Evolutionary conservation across 1,284 basidiomycete genomes (phyloP), one percentile per base, ranked within the genome.

Genomic region (Rhodotorula sp.): DNA sequence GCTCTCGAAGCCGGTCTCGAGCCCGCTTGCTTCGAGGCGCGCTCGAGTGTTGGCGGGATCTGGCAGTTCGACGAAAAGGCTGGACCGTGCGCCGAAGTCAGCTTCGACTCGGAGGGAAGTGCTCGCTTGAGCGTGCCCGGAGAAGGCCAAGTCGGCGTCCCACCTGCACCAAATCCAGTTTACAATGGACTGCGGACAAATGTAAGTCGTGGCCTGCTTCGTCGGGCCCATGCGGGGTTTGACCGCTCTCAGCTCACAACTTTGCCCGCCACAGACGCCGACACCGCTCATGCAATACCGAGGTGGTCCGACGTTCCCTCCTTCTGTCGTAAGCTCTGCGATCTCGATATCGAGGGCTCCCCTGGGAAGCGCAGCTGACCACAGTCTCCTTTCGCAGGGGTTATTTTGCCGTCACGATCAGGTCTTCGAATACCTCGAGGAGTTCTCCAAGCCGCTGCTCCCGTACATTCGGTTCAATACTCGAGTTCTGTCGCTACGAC

Each of bases 361-460:
- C 14, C 31, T 28, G 23, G 12, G 38, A 10, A 43, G 38, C 38
- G 38, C 38, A 43, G 12, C 38, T 43, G 14, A 43, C 38, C 38
- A n/a, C 7, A 14, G 19, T 15, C n/a, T 5, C 23, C 38, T 15
- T 21, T 1, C 28, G 12, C 56, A 72, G 71, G n/a, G 50, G n/a
- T 54, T 74, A 15, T 74, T 71, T 54, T 78, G 76, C 2, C 56
- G 57, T 6, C 65, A 80, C 5, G 43, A 56, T 43, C 60, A 73
- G 21, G 80, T 83, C 5, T 72, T 78, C 34, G 50, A 65, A n/a
- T 85, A 85, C 71, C 78, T 85, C n/a, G 63, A 68, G 23, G 63
- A 79, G 0, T 83, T 81, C 68, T 81, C 82, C 12, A 34, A 66
- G 23, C 58, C 70, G 1, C 74, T 80, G 6, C 47, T 62, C 0